Evolutionary conservation across 495 filamentous ascomycete genomes (phyloP).

Genomic region (Penicillium lividum): DNA sequence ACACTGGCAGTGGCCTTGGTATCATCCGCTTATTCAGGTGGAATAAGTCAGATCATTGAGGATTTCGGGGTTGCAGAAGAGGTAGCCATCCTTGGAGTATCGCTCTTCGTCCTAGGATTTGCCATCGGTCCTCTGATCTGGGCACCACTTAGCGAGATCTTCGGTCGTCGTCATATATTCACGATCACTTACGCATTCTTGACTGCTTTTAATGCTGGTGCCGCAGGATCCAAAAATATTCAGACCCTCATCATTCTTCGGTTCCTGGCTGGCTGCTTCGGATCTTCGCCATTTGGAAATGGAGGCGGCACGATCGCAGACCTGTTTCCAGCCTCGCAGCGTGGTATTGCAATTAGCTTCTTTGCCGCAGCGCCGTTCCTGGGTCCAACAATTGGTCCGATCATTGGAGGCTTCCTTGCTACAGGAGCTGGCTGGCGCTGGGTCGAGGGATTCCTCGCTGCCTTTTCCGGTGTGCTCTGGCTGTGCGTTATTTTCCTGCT

Average conservation of each 20-base stretch:
- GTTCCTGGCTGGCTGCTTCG: constrained; percentile 73
- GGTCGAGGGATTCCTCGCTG: constrained; percentile 56
- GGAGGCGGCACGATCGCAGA: constrained; percentile 70
- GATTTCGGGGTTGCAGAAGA: constrained; percentile 47
- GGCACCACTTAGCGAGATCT: constrained; percentile 60
- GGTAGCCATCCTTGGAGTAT: constrained; percentile 53
- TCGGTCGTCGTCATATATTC: constrained; percentile 70
- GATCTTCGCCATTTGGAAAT: constrained; percentile 69
- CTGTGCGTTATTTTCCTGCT: constrained; percentile 46
- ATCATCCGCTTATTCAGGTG: constrained; percentile 71
- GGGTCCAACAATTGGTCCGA: constrained; percentile 42
- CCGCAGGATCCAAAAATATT: constrained; percentile 59
- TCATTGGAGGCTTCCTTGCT: constrained; percentile 59
- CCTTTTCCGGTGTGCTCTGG: constrained; percentile 49
- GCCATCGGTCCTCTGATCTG: constrained; percentile 46
- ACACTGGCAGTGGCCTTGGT: constrained; percentile 69
- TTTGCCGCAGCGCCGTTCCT: constrained; percentile 65
- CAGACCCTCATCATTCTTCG: constrained; percentile 64
- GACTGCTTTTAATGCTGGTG: constrained; percentile 67
- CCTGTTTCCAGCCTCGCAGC: constrained; percentile 59
- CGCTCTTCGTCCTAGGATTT: constrained; percentile 56
- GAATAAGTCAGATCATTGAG: constrained; percentile 53
- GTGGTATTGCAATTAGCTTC: constrained; percentile 60
- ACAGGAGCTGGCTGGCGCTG: constrained; percentile 60
- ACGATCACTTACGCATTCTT: constrained; percentile 59